Evolutionary conservation across 495 filamentous ascomycete genomes (phyloP), one percentile per base, ranked within the genome.

Genomic region (Immersiella caudata): DNA sequence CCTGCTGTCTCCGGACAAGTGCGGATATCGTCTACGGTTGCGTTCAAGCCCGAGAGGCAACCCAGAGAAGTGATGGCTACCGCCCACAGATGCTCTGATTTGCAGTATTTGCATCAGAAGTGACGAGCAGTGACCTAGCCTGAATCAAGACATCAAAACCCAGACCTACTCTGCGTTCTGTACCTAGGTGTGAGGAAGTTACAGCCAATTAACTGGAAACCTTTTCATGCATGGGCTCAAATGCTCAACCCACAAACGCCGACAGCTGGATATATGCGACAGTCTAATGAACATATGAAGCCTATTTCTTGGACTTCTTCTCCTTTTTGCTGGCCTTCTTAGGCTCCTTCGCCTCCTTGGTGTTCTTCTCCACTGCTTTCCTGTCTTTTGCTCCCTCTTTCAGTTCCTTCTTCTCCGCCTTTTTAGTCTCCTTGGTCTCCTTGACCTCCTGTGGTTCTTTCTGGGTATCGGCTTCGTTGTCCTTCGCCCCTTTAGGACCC

Each of bases 391-490:
- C 21, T 55, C 69, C 65, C 60, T 51, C 63, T 65, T 40, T 20
- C 26, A 21, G 14, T 12, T 54, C 22, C 62, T 64, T 55, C 49
- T 35, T 54, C 7, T 24, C 63, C 14, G 18, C 66, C 29, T 70
- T 56, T 25, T 63, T 22, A 9, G 22, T 20, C 49, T 55, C 46
- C 67, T 65, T 36, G 27, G 21, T 35, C 59, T 76, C 67, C 74
- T 74, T 70, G 67, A 60, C 57, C 6, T 60, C 68, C 67, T 76
- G 75, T 8, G 58, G 14, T 52, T 76, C 69, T n/a, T 52, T 64
- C 64, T 66, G 68, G 35, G 68, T 64, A 50, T 65, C 51, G 57
- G 27, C 58, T 18, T 54, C 61, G 64, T 70, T 73, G 46, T 68
- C 67, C 60, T 69, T 69, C 0, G 35, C 21, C 40, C 69, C 66